phyloP scores from a whole-genome alignment of 78 protist genomes.

The Dictyostelium brefeldianum region DNA sequence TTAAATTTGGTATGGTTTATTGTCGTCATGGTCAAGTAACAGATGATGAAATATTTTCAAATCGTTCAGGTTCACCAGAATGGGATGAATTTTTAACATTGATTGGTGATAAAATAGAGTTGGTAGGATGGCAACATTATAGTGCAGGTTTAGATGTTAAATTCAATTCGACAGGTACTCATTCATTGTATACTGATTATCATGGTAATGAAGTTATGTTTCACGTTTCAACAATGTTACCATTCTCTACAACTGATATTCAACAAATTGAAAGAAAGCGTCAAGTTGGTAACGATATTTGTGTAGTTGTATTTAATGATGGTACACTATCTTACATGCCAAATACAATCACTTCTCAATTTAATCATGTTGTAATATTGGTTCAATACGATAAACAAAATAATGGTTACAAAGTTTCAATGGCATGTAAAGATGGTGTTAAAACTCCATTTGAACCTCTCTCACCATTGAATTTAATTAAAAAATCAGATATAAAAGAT shows the following conservation, averaged over 20 bases:
- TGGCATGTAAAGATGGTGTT: conserved; percentile 63
- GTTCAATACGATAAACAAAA: conserved; percentile 49
- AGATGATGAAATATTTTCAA: conserved; percentile 75
- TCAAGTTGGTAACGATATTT: conserved; percentile 85
- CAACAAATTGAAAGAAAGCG: conserved; percentile 81
- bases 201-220: conserved; percentile 80
- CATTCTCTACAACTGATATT: conserved; percentile 23
- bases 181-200: conserved; percentile 69
- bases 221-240: conserved; percentile 81
- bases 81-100: conserved; percentile 77
- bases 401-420: conserved; percentile 53
- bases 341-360: conserved; percentile 59
- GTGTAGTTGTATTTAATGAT: conserved; percentile 73
- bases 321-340: conserved; percentile 58
- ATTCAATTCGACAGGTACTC: conserved; percentile 74
- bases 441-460: conserved; percentile 43
- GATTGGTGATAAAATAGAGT: conserved; percentile 72
- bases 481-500: conserved; percentile 46
- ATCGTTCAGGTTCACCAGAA: conserved; percentile 36
- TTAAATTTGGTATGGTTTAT: conserved; percentile 82
- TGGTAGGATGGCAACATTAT: conserved; percentile 83
- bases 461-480: conserved; percentile 13
- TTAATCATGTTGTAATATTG: conserved; percentile 67
- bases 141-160: conserved; percentile 87
- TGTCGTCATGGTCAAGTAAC: conserved; percentile 53